These are phyloP conservation scores for Nyssa sinensis DNA, from an alignment of 148 eudicot species.

Conservation along the genomic window DNA sequence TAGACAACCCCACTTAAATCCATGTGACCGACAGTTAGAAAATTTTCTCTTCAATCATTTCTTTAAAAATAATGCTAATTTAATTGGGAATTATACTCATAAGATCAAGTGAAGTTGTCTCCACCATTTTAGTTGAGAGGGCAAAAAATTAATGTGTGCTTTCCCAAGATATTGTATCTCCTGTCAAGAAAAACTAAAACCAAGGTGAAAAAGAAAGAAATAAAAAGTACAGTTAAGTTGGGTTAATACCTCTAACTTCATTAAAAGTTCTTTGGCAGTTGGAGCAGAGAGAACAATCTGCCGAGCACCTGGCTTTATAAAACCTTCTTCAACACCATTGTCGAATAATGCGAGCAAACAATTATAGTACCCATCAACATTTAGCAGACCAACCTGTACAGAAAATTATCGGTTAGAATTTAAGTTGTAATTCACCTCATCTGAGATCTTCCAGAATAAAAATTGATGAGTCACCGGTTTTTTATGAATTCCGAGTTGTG, in stretches of 20 bases:
- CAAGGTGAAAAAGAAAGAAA: background rate
- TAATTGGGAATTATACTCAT: background rate
- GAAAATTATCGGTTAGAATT: constrained; percentile 1
- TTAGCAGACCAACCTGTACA: constrained; percentile 75
- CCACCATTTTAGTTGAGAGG: background rate
- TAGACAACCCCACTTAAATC: background rate
- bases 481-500: constrained; percentile 90
- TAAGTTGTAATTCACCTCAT: background rate
- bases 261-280: constrained; percentile 70
- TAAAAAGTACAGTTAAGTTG: background rate
- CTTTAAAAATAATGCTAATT: no score
- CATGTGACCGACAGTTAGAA: background rate
- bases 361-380: constrained; percentile 91
- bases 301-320: constrained; percentile 79
- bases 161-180: background rate
- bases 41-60: background rate
- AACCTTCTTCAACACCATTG: constrained; percentile 96
- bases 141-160: background rate
- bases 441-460: background rate
- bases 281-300: constrained; percentile 77
- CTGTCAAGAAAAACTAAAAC: background rate
- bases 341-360: constrained; percentile 80
- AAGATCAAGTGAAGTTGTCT: background rate
- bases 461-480: constrained; percentile 55
- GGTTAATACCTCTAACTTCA: constrained; percentile 66